phyloP scores from a whole-genome alignment of 139 green algal genomes.

The Coelastrella sp. region DNA sequence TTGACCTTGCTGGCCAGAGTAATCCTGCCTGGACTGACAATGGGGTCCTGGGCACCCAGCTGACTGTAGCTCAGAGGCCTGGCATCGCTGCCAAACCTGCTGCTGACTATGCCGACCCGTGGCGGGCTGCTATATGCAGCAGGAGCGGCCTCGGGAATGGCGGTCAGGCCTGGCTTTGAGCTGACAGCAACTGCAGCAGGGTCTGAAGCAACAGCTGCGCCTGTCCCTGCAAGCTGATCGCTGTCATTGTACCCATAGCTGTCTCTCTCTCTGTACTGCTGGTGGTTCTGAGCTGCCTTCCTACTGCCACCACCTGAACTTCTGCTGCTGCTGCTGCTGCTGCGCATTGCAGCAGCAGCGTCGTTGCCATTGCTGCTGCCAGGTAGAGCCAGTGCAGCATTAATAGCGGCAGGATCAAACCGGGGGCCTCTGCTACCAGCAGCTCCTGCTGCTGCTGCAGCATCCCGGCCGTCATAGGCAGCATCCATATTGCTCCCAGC shows the following conservation, averaged over 20 bases:
- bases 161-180: background rate
- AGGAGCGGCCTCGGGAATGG: slow-evolving; percentile 14
- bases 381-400: background rate
- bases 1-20: slow-evolving; percentile 43
- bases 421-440: background rate
- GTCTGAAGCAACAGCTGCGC: background rate
- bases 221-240: background rate
- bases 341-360: background rate
- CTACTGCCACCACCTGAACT: background rate
- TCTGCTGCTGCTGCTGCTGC: background rate
- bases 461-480: background rate
- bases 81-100: background rate
- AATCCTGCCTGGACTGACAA: slow-evolving; percentile 38
- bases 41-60: slow-evolving; percentile 22
- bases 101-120: background rate
- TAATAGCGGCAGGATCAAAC: background rate
- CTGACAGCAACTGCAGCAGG: background rate
- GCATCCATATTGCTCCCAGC: background rate
- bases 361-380: background rate
- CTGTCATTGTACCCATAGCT: background rate
- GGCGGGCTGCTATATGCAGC: slow-evolving; percentile 5
- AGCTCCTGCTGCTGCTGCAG: background rate
- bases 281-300: background rate
- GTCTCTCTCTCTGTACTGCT: background rate
- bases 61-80: background rate